Percentiles rank a stretch among this genome's conserved stretches.
phyloP scores from a whole-genome alignment of 331 rosid species.

The Malus hybrid region DNA sequence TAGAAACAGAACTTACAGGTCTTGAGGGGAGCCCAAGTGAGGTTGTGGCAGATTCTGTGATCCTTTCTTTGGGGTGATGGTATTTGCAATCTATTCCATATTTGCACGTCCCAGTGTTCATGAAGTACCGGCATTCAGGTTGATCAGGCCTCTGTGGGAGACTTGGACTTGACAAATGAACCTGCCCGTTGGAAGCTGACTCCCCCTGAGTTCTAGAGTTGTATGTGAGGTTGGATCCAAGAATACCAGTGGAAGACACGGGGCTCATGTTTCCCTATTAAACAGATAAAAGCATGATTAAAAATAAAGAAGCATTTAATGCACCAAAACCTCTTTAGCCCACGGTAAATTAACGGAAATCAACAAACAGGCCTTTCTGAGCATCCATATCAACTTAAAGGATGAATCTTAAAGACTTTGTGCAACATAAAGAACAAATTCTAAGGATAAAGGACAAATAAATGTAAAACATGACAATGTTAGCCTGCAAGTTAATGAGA shows the following conservation, averaged over 20 bases:
- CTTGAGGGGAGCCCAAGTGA: conserved; percentile 73
- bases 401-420: not conserved
- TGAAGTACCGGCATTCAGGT: conserved; percentile 76
- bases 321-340: not conserved
- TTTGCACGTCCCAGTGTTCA: conserved; percentile 87
- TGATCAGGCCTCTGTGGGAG: conserved; percentile 87
- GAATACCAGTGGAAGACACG: conserved; percentile 39
- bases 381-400: not conserved
- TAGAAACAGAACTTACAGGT: conserved; percentile 58
- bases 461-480: not conserved
- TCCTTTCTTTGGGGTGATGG: conserved; percentile 81
- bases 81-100: conserved; percentile 85
- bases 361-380: not conserved
- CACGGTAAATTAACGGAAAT: not conserved
- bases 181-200: conserved; percentile 50
- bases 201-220: conserved; percentile 42
- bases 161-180: conserved; percentile 21
- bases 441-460: too few species aligned
- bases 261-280: conserved; percentile 58
- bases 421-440: too few species aligned
- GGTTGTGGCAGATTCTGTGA: conserved; percentile 40
- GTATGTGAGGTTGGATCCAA: conserved; percentile 54
- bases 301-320: not conserved
- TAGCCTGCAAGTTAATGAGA: not conserved
- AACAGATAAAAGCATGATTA: conserved; percentile 12